phyloP scores from a whole-genome alignment of 805 yeast species.

The Pichia rugopelliculosa region DNA sequence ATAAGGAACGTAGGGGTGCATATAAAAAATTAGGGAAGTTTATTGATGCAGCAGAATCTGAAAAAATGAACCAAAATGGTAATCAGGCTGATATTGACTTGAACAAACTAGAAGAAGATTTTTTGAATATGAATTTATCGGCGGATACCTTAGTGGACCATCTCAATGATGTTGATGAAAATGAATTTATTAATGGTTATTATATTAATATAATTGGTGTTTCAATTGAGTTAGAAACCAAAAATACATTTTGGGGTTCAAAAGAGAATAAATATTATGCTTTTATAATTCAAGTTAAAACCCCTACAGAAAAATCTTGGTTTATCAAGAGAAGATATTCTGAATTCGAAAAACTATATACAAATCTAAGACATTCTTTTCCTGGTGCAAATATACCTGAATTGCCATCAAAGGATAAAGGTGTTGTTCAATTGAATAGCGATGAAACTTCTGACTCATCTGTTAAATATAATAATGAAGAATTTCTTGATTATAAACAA shows the following conservation, averaged over 20 bases:
- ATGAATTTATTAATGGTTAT: conserved; percentile 45
- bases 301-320: conserved; percentile 28
- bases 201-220: conserved; percentile 68
- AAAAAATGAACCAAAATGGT: conserved; percentile 3
- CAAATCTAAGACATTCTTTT: conserved; percentile 42
- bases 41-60: conserved; percentile 12
- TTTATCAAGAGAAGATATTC: conserved; percentile 57
- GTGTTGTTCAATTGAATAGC: conserved; percentile 15
- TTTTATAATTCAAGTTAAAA: conserved; percentile 43
- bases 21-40: conserved; percentile 32
- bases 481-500: not conserved
- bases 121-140: conserved; percentile 1
- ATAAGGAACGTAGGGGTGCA: conserved; percentile 30
- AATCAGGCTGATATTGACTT: conserved; percentile 11
- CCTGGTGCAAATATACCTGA: conserved; percentile 58
- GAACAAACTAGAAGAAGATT: conserved; percentile 11
- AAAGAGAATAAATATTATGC: conserved; percentile 27
- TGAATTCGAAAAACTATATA: conserved; percentile 57
- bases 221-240: conserved; percentile 26
- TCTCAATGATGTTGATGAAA: conserved; percentile 22
- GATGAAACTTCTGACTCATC: conserved; percentile 5
- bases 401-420: conserved; percentile 28
- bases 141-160: conserved; percentile 29
- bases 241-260: conserved; percentile 19
- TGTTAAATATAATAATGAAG: not conserved